Evolutionary conservation across 331 rosid species (phyloP).

Genomic region (Malus hybrid): DNA sequence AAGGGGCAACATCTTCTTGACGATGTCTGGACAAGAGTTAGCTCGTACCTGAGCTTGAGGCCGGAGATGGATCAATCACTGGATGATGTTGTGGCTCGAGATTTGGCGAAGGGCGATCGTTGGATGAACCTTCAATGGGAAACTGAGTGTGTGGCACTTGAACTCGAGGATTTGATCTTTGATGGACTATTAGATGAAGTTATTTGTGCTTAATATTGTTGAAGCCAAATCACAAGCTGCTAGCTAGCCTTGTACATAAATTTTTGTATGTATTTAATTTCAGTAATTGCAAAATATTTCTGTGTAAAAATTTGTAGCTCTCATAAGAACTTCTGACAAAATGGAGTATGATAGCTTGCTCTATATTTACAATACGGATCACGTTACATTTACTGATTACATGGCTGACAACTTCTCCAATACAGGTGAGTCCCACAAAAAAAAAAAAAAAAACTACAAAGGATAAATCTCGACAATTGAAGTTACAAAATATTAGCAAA

Average conservation of each 20-base stretch:
- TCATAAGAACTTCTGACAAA: background rate
- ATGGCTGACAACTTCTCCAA: no score
- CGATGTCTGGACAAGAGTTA: constrained; percentile 41
- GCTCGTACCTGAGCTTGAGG: constrained; percentile 41
- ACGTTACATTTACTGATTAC: no score
- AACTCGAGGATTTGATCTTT: constrained; percentile 65
- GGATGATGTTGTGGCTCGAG: constrained; percentile 67
- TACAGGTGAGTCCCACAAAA: no score
- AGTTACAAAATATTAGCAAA: no score
- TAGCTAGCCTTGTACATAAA: background rate
- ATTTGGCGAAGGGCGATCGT: constrained; percentile 41
- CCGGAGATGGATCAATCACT: constrained; percentile 74
- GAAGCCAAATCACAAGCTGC: background rate
- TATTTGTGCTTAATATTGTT: constrained; percentile 19
- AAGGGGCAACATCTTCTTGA: constrained; percentile 51
- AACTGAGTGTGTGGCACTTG: constrained; percentile 58
- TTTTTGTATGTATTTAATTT: background rate
- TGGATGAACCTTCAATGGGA: constrained; percentile 84
- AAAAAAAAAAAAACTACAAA: no score
- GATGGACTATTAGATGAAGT: constrained; percentile 67
- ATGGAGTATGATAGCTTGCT: background rate
- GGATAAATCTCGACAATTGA: no score
- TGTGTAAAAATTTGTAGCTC: background rate
- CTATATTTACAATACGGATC: no score
- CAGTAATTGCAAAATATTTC: background rate